These are phyloP conservation scores for Eucalyptus brandiana DNA, from an alignment of 345 rosid species.

Conservation along the genomic window DNA sequence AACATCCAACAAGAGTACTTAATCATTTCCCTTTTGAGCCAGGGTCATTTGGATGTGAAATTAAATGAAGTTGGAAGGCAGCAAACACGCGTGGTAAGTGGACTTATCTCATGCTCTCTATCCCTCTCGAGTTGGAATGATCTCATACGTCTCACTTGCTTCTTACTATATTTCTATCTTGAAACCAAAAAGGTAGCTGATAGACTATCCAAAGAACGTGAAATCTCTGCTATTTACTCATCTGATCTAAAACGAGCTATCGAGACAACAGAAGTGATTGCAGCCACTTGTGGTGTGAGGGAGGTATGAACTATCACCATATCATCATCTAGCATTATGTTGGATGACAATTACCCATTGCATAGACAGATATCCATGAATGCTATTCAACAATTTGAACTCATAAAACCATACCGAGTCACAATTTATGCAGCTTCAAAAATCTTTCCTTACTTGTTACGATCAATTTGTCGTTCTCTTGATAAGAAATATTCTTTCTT, in stretches of 20 bases:
- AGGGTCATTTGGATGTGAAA: constrained; percentile 10
- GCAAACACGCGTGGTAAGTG: not conserved
- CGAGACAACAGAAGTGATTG: not conserved
- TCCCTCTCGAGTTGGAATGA: not conserved
- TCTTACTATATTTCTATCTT: not conserved
- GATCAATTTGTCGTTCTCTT: not conserved
- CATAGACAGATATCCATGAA: not conserved
- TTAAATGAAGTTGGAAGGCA: constrained; percentile 2
- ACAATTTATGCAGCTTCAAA: not conserved
- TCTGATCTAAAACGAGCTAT: not conserved
- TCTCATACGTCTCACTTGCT: not conserved
- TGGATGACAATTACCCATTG: not conserved
- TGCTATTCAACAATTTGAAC: not conserved
- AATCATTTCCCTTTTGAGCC: not conserved
- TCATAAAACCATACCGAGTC: not conserved
- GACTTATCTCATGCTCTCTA: not conserved
- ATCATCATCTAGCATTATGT: not conserved
- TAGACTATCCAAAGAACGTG: not conserved
- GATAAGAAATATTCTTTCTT: not conserved
- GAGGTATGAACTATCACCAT: not conserved
- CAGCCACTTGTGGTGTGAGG: not conserved
- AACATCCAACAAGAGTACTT: not conserved
- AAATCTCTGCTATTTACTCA: not conserved
- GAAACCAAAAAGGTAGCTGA: not conserved
- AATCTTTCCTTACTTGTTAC: not conserved